Evolutionary conservation across 2,329 filamentous ascomycete species (phyloP).

Genomic region (Rhynchosporium graminicola): DNA sequence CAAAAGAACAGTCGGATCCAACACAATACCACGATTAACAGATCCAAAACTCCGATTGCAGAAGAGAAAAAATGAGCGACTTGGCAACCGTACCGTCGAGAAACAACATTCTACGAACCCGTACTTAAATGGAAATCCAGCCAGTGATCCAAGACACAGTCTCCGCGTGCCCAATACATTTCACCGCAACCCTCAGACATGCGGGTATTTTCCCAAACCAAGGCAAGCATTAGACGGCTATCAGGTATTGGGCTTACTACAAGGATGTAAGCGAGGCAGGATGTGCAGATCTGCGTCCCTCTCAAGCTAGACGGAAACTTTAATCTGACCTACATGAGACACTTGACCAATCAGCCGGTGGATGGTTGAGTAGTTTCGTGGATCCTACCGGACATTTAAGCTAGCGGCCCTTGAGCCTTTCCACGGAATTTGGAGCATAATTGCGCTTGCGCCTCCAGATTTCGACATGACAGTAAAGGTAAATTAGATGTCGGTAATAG

Average conservation of each 20-base stretch:
- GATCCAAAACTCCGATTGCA: neutral
- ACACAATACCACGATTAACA: neutral
- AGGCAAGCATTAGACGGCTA: neutral
- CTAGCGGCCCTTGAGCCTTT: too few species aligned
- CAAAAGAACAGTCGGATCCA: neutral
- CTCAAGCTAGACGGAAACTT: neutral
- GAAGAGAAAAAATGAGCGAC: constrained; percentile 4
- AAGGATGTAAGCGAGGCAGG: neutral
- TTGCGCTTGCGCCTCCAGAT: too few species aligned
- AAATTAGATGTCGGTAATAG: too few species aligned
- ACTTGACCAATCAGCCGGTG: neutral
- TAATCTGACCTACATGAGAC: constrained; percentile 13
- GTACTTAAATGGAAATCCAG: neutral
- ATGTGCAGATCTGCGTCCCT: neutral
- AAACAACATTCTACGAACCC: neutral
- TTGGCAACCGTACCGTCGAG: neutral
- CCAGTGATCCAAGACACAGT: too few species aligned
- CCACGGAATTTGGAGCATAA: too few species aligned
- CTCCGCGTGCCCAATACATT: too few species aligned
- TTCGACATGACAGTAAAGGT: too few species aligned
- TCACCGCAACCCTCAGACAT: too few species aligned
- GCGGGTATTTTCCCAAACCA: too few species aligned
- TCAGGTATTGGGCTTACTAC: too few species aligned
- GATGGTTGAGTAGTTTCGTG: too few species aligned
- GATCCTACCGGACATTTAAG: too few species aligned